phyloP scores from a whole-genome alignment of 2,329 filamentous ascomycete genomes.

The Diaporthe sp. region DNA sequence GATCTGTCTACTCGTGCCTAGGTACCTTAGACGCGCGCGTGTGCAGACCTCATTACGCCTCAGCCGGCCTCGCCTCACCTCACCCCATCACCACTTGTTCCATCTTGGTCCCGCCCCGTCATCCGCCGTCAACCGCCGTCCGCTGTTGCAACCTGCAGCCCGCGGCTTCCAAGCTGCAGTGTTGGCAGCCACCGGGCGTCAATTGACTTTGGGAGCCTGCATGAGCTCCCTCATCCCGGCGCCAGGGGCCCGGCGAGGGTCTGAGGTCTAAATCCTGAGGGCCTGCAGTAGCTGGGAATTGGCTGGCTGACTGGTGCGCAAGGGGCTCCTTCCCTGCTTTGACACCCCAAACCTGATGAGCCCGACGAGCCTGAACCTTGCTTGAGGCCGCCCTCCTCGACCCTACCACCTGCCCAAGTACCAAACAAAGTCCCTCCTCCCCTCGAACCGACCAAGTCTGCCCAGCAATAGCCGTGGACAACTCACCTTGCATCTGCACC shows the following conservation, averaged over 20 bases:
- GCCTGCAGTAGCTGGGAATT: conserved; percentile 37
- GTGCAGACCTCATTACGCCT: not conserved
- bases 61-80: not conserved
- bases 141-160: not conserved
- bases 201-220: conserved; percentile 32
- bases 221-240: conserved; percentile 7
- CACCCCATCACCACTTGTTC: not conserved
- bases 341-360: not conserved
- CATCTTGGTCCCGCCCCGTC: not conserved
- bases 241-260: conserved; percentile 13
- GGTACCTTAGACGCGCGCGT: conserved; percentile 21
- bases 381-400: conserved; percentile 10
- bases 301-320: conserved; percentile 22
- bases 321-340: conserved; percentile 6
- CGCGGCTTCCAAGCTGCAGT: not conserved
- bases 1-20: not conserved
- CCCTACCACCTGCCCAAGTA: not conserved
- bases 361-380: not conserved
- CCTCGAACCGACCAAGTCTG: conserved; percentile 5
- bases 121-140: not conserved
- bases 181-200: conserved; percentile 7
- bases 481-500: conserved; percentile 56
- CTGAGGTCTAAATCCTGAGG: conserved; percentile 5
- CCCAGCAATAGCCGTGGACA: conserved; percentile 52
- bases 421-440: not conserved